Evolutionary conservation across 768 basidiomycete species (phyloP), one percentile per base, ranked within the genome.

Genomic region (Daedaleopsis sinensis): DNA sequence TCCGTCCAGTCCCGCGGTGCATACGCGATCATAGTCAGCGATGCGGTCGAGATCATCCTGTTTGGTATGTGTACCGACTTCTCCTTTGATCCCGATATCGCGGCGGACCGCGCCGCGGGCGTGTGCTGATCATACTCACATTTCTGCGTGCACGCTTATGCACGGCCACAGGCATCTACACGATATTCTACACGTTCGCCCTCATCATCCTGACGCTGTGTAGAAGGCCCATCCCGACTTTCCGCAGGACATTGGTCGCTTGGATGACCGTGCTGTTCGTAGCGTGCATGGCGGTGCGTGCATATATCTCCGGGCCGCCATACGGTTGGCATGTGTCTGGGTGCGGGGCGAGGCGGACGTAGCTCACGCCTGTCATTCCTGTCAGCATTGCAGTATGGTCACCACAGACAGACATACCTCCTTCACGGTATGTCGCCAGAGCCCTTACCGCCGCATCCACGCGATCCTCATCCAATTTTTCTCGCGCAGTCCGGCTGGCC

Each of bases 21-120:
- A n/a, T 63, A 63, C 43, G 57, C 24, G n/a, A 36, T 63, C 27
- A 52, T 63, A 38, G 57, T 63, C 53, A 58, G 62, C 57, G 49
- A 63, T 27, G 19, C 62, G 15, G 48, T 55, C 19, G 62, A 63
- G 57, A 63, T 63, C 48, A 21, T 58, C 16, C 53, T 63, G 19
- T 63, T 63, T 38, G 62, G 62, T 63, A 16, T 18, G 52, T 38
- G 44, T 42, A 9, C 32, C 24, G 13, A 18, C 12, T 18, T 16
- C 42, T 48, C 36, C 11, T 19, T 32, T 32, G 4, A 32, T 32
- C 27, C 27, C 27, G 27, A 32, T 3, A 32, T 32, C 7, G 27
- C 27, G 27, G 27, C 27, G 7, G 27, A 32, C 27, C 27, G 43
- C 56, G 44, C 32, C 21, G 18, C 19, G 35, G 11, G 7, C 35